Evolutionary conservation across 345 rosid genomes (phyloP).

Genomic region (Gossypioides kirkii): DNA sequence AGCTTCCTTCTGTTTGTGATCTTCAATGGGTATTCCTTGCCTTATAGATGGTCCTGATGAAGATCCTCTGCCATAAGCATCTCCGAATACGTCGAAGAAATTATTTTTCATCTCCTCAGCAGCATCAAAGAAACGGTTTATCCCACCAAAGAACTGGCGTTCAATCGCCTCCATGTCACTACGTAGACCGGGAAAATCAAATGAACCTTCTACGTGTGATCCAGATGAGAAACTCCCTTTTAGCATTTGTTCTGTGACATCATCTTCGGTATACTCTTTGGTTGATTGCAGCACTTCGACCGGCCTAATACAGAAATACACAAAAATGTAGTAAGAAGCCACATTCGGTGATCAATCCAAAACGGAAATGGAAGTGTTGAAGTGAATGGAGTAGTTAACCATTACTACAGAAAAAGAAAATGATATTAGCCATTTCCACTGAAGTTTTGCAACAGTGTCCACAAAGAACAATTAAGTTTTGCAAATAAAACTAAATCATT

Average conservation of each 20-base stretch:
- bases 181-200: constrained; percentile 69
- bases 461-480: not conserved
- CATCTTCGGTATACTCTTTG: constrained; percentile 89
- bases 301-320: constrained; percentile 42
- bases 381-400: not conserved
- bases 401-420: not conserved
- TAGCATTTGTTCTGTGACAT: constrained; percentile 56
- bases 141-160: constrained; percentile 47
- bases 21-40: constrained; percentile 53
- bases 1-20: constrained; percentile 29
- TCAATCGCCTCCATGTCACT: constrained; percentile 61
- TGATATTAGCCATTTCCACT: not conserved
- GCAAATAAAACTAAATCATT: not conserved
- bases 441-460: not conserved
- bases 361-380: not conserved
- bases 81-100: constrained; percentile 52
- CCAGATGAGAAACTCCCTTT: constrained; percentile 27
- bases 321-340: not conserved
- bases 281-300: constrained; percentile 59
- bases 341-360: not conserved
- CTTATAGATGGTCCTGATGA: constrained; percentile 31
- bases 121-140: constrained; percentile 56
- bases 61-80: constrained; percentile 22
- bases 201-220: constrained; percentile 35
- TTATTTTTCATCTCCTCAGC: constrained; percentile 67